These are phyloP conservation scores for Torrubiella hemipterigena DNA, from an alignment of 2,329 filamentous ascomycete genomes.

Conservation along the genomic window DNA sequence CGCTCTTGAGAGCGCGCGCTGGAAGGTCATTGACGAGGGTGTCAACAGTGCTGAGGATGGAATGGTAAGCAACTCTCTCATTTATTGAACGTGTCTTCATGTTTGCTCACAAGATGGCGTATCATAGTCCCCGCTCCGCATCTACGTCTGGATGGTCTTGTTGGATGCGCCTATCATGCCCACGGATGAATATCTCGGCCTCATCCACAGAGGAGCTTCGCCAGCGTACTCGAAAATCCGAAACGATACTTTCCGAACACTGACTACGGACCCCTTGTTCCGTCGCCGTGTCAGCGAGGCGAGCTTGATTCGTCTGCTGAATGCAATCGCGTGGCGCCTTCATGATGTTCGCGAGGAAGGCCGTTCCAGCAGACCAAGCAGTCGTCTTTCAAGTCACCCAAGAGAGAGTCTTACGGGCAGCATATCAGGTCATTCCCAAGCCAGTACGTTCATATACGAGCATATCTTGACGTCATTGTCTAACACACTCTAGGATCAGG, in stretches of 20 bases:
- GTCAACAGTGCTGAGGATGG: conserved; percentile 69
- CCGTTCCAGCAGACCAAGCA: conserved; percentile 24
- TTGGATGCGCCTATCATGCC: conserved; percentile 76
- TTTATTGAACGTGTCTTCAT: not conserved
- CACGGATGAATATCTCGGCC: conserved; percentile 78
- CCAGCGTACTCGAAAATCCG: conserved; percentile 95
- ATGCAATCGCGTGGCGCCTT: conserved; percentile 88
- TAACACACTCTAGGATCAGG: conserved; percentile 37
- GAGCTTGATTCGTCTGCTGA: conserved; percentile 83
- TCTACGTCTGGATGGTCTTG: conserved; percentile 93
- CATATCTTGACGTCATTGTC: not conserved
- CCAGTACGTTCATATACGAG: conserved; percentile 22
- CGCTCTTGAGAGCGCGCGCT: conserved; percentile 57
- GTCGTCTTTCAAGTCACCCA: conserved; percentile 20
- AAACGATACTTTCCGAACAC: conserved; percentile 93
- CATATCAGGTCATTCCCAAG: conserved; percentile 23
- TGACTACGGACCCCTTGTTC: conserved; percentile 95
- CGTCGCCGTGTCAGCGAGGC: conserved; percentile 91
- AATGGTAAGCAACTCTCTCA: conserved; percentile 45
- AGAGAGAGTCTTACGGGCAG: conserved; percentile 20
- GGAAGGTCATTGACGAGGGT: conserved; percentile 63
- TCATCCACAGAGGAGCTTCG: conserved; percentile 87
- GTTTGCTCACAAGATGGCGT: not conserved
- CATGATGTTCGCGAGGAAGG: conserved; percentile 59
- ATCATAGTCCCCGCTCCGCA: conserved; percentile 70